Conservation (phyloP, 495 filamentous ascomycete species). For the Staphylotrichum tortipilum region DNA sequence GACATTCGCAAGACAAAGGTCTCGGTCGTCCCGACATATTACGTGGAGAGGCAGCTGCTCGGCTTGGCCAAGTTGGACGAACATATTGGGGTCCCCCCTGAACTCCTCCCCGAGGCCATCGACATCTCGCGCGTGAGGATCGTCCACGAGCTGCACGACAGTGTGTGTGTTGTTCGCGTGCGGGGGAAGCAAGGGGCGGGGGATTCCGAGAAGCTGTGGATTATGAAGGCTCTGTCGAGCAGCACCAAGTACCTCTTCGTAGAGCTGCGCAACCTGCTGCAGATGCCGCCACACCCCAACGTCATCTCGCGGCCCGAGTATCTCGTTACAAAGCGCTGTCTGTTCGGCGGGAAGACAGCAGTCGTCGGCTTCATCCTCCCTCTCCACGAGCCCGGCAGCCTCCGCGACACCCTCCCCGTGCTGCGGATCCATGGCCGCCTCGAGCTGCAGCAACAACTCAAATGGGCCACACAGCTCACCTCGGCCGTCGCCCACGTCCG, state of each 20-base stretch:
- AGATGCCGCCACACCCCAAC: slow-evolving; percentile 34
- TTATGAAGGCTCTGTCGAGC: slow-evolving; percentile 43
- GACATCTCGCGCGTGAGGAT: slow-evolving; percentile 35
- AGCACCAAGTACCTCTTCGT: slow-evolving; percentile 41
- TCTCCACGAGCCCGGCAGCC: slow-evolving; percentile 33
- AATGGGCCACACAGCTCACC: slow-evolving; percentile 39
- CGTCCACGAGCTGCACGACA: slow-evolving; percentile 38
- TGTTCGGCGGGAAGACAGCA: slow-evolving; percentile 37
- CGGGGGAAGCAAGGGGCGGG: background rate
- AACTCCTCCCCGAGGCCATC: slow-evolving; percentile 25
- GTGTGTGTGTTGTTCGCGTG: slow-evolving; percentile 36
- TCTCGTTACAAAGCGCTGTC: slow-evolving; percentile 37
- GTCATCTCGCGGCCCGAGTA: slow-evolving; percentile 34
- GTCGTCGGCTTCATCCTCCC: slow-evolving; percentile 40
- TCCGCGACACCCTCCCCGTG: slow-evolving; percentile 36
- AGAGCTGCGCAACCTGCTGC: slow-evolving; percentile 39
- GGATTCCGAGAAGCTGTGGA: slow-evolving; percentile 23
- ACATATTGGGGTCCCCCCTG: slow-evolving; percentile 22
- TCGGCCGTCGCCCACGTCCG: slow-evolving; percentile 33
- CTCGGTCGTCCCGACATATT: slow-evolving; percentile 31
- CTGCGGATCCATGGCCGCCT: slow-evolving; percentile 33
- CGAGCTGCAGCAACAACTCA: slow-evolving; percentile 26
- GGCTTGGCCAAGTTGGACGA: slow-evolving; percentile 18
- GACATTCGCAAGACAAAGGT: slow-evolving; percentile 31
- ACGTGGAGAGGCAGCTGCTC: slow-evolving; percentile 36